These are phyloP conservation scores for Monilinia polystroma DNA, from an alignment of 2,329 filamentous ascomycete species.

Conservation along the genomic window DNA sequence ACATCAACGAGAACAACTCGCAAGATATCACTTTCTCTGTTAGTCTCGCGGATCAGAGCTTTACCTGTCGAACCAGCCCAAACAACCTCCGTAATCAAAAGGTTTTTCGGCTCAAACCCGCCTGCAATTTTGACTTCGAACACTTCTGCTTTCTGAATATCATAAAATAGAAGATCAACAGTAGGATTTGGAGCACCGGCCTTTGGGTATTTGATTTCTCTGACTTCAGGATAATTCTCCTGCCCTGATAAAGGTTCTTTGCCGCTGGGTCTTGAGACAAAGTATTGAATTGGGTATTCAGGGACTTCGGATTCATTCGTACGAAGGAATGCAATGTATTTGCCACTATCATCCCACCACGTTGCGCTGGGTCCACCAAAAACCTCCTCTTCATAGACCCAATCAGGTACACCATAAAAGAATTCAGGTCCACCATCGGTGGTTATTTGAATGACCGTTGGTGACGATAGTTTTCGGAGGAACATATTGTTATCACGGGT, in stretches of 20 bases:
- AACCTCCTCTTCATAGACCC: slow-evolving; percentile 90
- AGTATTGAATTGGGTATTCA: slow-evolving; percentile 91
- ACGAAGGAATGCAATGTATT: slow-evolving; percentile 84
- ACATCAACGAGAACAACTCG: slow-evolving; percentile 86
- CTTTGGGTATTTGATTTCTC: slow-evolving; percentile 95
- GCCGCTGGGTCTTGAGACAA: slow-evolving; percentile 81
- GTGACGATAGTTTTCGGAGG: slow-evolving; percentile 61
- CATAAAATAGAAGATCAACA: slow-evolving; percentile 86
- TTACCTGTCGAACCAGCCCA: slow-evolving; percentile 77
- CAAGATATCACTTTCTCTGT: slow-evolving; percentile 89
- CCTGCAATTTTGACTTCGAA: slow-evolving; percentile 77
- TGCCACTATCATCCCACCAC: slow-evolving; percentile 93
- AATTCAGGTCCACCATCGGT: slow-evolving; percentile 81
- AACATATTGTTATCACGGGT: slow-evolving; percentile 89
- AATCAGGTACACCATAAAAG: slow-evolving; percentile 96
- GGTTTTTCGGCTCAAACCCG: slow-evolving; percentile 76
- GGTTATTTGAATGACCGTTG: slow-evolving; percentile 62
- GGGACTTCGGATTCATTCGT: slow-evolving; percentile 93
- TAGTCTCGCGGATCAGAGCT: slow-evolving; percentile 86
- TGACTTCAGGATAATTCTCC: slow-evolving; percentile 86
- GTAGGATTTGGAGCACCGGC: slow-evolving; percentile 90
- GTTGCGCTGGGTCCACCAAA: slow-evolving; percentile 77
- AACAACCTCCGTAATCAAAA: slow-evolving; percentile 88
- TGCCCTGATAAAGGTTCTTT: slow-evolving; percentile 65
- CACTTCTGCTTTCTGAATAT: slow-evolving; percentile 71